Percentiles rank a stretch among this genome's conserved stretches.
phyloP scores from a whole-genome alignment of 2,329 filamentous ascomycete species.

The Raffaelea arxii region DNA sequence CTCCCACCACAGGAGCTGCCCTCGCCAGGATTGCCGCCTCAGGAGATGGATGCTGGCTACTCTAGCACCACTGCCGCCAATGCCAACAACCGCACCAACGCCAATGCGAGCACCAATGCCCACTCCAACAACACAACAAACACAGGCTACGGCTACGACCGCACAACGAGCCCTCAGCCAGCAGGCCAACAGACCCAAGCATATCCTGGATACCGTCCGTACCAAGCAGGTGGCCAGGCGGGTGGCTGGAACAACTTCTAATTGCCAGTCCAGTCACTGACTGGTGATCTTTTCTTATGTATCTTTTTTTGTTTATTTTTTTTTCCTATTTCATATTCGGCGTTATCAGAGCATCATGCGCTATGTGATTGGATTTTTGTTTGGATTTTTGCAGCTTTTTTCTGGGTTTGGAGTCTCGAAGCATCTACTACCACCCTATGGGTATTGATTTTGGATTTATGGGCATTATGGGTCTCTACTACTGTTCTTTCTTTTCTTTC shows the following conservation, averaged over 20 bases:
- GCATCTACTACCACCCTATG: not conserved
- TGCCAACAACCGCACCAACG: not conserved
- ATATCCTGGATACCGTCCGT: slow-evolving; percentile 17
- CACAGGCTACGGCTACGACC: slow-evolving; percentile 3
- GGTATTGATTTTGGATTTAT: too few relatives aligned
- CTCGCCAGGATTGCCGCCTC: too few relatives aligned
- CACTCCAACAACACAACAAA: slow-evolving; percentile 1
- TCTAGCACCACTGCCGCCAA: too few relatives aligned
- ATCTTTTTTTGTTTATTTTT: not conserved
- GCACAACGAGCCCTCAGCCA: slow-evolving; percentile 7
- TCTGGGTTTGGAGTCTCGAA: not conserved
- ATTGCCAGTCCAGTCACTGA: too few relatives aligned
- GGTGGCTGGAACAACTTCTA: slow-evolving; percentile 10
- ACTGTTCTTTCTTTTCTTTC: too few relatives aligned
- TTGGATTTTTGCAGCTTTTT: too few relatives aligned
- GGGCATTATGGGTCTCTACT: too few relatives aligned
- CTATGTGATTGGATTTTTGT: too few relatives aligned
- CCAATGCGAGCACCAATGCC: not conserved
- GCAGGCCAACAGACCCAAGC: slow-evolving; percentile 11
- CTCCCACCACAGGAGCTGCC: too few relatives aligned
- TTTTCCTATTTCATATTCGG: not conserved
- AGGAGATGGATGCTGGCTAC: too few relatives aligned
- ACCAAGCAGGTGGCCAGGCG: slow-evolving; percentile 14
- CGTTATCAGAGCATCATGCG: slow-evolving; percentile 1
- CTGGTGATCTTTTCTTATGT: not conserved